Evolutionary conservation across 2,329 filamentous ascomycete genomes (phyloP), one percentile per base, ranked within the genome.

Genomic region (Ilyonectria mors-panacis): DNA sequence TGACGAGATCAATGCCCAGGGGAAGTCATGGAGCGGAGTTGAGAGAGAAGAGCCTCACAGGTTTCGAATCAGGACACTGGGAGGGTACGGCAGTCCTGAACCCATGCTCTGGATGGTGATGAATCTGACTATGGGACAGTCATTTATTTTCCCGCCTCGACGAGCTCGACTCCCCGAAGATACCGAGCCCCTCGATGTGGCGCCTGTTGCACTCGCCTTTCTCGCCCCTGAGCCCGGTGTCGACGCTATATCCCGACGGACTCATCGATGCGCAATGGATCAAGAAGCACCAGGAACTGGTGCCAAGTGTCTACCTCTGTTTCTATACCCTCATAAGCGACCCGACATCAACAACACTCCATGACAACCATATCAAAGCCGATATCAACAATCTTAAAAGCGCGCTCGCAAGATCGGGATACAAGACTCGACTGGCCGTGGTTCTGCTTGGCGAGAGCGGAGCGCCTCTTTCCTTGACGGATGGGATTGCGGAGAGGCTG

Each of bases 191-290:
- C 81, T 86, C 59, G 79, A 82, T 42, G 79, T 84, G 26, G 81
- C 85, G 19, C 82, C 86, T 66, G n/a, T 83, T 97, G 5, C 95
- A 98, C 80, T 98, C 96, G 13, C 94, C 95, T 1, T 90, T 97
- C 72, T 98, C 96, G 2, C 96, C 95, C 1, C 86, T 98, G 33
- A 96, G 93, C 44, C 94, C 95, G 4, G 88, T 87, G 8, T 97
- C 95, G 8, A 85, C 90, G 2, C 87, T 97, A 3, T 98, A 96
- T 77, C 95, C 95, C 8, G 96, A 98, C 81, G 96, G 95, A 5
- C 84, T 98, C 65, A 90, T 98, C 78, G 90, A 94, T 67, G 87
- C 91, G 21, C 82, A 89, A 67, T 99, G 95, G 95, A 85, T 97
- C 61, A 88, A 89, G 66, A 99, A 98, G 79, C 95, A 98, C 78